Evolutionary conservation across 2,329 filamentous ascomycete species (phyloP), one percentile per base, ranked within the genome.

Genomic region (Pseudogymnoascus sp.): DNA sequence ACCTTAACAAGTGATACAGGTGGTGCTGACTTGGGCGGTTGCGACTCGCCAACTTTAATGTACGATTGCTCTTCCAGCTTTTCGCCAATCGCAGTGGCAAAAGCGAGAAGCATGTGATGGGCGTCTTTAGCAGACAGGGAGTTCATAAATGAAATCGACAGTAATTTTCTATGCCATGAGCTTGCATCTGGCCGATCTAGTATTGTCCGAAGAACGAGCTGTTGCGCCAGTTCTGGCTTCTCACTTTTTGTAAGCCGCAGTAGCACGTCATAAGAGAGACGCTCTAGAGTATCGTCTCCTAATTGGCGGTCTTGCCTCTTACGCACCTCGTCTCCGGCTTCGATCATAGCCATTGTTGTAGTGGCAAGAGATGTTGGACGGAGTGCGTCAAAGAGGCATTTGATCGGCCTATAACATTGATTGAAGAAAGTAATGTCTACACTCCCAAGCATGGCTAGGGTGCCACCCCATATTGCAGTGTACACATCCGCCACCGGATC

Each of bases 151-250:
- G 66, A 65, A 7, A 58, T 35, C 3, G 69, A 70, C 2, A 78
- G 65, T 2, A 78, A 61, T 36, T 67, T 62, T 4, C 76, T 71
- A 66, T 78, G 76, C 76, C 77, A 78, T 0, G 77, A 76, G 66
- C 75, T 77, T 36, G 75, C 69, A 14, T 73, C 69, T 5, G 74
- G 72, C n/a, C 66, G 67, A 12, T 72, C 64, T 1, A 74, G 42
- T 23, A 76, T 68, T 1, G 68, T 70, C 6, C 63, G 63, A 30
- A 75, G 62, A 14, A 69, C 67, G 3, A 75, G 62, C 8, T 71
- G 62, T 5, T 64, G 66, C 9, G 71, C 73, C 14, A 76, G 60
- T 1, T 62, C 58, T 9, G 74, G 74, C 12, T 67, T 64, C 59
- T 76, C 73, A 42, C 72, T 69, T 33, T 70, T 66, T 2, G 62